phyloP scores from a whole-genome alignment of 1,284 basidiomycete species.

The Caloboletus firmus region DNA sequence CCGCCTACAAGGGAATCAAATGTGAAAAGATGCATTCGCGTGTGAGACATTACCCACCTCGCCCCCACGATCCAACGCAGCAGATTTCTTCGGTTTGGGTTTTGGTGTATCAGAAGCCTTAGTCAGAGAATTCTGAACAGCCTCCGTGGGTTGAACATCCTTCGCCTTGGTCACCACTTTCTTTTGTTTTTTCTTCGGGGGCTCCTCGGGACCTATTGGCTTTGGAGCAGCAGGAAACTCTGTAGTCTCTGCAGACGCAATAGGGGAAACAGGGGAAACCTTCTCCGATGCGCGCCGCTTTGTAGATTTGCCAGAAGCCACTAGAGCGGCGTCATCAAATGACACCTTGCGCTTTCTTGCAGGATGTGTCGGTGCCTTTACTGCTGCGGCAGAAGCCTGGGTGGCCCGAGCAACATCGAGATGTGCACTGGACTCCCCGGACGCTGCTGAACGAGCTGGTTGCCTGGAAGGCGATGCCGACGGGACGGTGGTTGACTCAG shows the following conservation, averaged over 20 bases:
- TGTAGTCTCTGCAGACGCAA: background rate
- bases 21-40: background rate
- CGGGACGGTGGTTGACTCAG: background rate
- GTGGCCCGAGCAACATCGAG: background rate
- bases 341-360: slow-evolving; percentile 27
- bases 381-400: background rate
- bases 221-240: background rate
- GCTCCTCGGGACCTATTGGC: slow-evolving; percentile 2
- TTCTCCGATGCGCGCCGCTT: background rate
- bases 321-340: background rate
- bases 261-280: background rate
- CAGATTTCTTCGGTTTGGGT: background rate
- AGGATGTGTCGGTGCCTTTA: background rate
- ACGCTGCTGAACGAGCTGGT: background rate
- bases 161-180: background rate
- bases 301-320: background rate
- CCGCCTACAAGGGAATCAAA: slow-evolving; percentile 8
- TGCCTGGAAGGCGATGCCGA: background rate
- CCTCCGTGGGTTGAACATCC: background rate
- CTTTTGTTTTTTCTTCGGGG: slow-evolving; percentile 26
- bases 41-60: slow-evolving; percentile 12
- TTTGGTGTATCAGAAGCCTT: slow-evolving; percentile 3
- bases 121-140: background rate
- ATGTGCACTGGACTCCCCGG: background rate
- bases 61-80: background rate